Percentiles rank a stretch among this genome's conserved stretches.
Conservation (phyloP, 2,329 filamentous ascomycete species). For the Alternaria viburni region DNA sequence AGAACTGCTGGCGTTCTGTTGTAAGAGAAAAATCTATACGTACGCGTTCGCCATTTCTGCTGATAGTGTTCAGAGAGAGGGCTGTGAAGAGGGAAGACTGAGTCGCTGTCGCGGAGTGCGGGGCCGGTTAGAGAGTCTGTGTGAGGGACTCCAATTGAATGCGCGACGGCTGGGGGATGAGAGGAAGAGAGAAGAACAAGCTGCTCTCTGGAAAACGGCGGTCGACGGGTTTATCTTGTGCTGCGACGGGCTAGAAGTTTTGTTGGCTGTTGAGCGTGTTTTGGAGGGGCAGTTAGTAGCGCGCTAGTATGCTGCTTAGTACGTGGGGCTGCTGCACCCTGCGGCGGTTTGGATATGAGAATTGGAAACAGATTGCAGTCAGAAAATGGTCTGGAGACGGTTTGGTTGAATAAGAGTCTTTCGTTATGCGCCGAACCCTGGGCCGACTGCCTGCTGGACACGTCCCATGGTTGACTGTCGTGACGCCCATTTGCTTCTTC, state of each 20-base stretch:
- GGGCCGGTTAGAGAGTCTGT: constrained; percentile 21
- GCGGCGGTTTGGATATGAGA: constrained; percentile 22
- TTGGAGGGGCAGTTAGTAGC: constrained; percentile 26
- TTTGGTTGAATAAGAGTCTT: constrained; percentile 9
- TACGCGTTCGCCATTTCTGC: constrained; percentile 72
- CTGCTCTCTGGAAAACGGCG: constrained; percentile 19
- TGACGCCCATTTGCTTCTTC: constrained; percentile 28
- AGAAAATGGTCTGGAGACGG: constrained; percentile 5
- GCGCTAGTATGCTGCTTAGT: constrained; percentile 26
- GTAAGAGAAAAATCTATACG: constrained; percentile 23
- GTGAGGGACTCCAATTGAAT: constrained; percentile 17
- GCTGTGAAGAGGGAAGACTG: constrained; percentile 13
- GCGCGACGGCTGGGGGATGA: constrained; percentile 2
- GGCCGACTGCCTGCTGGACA: constrained; percentile 16
- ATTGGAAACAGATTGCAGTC: constrained; percentile 22
- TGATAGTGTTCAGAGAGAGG: constrained; percentile 12
- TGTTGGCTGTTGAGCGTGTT: constrained; percentile 34
- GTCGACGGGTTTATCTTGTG: constrained; percentile 29
- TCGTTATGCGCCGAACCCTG: constrained; percentile 11
- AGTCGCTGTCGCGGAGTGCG: constrained; percentile 18
- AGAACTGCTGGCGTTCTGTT: not conserved
- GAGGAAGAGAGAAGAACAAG: constrained; percentile 1
- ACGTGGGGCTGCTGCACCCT: constrained; percentile 33
- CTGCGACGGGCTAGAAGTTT: constrained; percentile 22
- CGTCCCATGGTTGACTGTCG: constrained; percentile 8